phyloP scores from a whole-genome alignment of 768 basidiomycete genomes.

The Sutorius australiensis region DNA sequence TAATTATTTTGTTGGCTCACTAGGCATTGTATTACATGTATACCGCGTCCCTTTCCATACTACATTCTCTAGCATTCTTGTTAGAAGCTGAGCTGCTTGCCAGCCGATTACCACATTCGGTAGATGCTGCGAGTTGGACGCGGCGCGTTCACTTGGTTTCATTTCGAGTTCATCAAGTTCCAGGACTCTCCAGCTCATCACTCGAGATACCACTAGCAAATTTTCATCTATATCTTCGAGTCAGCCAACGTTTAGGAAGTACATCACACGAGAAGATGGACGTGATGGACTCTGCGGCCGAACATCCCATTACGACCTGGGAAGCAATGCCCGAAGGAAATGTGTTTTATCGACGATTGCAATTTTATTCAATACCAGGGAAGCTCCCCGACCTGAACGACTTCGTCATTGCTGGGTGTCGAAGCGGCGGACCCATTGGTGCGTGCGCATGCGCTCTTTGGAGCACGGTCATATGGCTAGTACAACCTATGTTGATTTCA shows the following conservation, averaged over 20 bases:
- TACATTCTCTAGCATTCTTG: not conserved
- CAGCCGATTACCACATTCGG: conserved; percentile 1
- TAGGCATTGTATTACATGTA: conserved; percentile 10
- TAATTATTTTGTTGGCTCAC: not conserved
- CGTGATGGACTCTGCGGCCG: conserved; percentile 39
- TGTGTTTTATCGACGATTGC: conserved; percentile 84
- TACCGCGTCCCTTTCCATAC: not conserved
- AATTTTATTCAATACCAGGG: conserved; percentile 78
- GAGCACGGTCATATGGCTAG: not conserved
- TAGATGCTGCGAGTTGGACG: not conserved
- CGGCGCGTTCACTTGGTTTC: not conserved
- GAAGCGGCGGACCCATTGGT: conserved; percentile 90
- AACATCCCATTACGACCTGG: conserved; percentile 83
- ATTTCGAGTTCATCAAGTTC: not conserved
- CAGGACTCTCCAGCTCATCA: not conserved
- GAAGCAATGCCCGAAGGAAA: conserved; percentile 84
- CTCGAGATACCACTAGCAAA: not conserved
- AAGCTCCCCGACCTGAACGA: conserved; percentile 76
- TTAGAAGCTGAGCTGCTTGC: not conserved
- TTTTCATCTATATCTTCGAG: not conserved
- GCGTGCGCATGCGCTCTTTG: conserved; percentile 12
- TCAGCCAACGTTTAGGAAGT: not conserved
- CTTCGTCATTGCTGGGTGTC: conserved; percentile 76
- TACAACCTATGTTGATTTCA: not conserved
- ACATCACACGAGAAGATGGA: not conserved